Percentiles rank a stretch among this genome's conserved stretches.
phyloP scores from a whole-genome alignment of 2,329 filamentous ascomycete genomes.

The Monilinia fructigena region DNA sequence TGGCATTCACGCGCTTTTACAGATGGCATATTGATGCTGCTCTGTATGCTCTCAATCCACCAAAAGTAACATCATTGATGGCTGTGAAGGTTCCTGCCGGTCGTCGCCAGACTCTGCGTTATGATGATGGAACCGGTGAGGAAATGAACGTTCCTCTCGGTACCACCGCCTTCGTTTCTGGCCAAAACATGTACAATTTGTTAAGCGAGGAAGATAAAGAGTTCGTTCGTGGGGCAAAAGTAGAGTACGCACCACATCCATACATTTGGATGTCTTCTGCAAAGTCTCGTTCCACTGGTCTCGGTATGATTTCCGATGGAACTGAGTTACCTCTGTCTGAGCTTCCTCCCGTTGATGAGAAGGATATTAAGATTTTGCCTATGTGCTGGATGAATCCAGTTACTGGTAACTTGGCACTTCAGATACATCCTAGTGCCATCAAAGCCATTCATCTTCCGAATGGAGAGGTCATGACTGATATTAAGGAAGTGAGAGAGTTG shows the following conservation, averaged over 20 bases:
- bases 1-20: conserved; percentile 62
- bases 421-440: conserved; percentile 72
- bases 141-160: conserved; percentile 67
- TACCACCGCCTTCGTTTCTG: conserved; percentile 73
- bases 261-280: conserved; percentile 79
- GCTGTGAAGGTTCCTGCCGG: conserved; percentile 71
- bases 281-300: conserved; percentile 63
- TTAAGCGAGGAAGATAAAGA: conserved; percentile 64
- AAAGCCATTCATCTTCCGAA: conserved; percentile 66
- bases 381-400: conserved; percentile 77
- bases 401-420: conserved; percentile 66
- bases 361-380: conserved; percentile 69
- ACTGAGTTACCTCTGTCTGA: conserved; percentile 59
- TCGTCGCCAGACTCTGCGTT: conserved; percentile 64
- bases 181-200: conserved; percentile 67
- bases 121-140: conserved; percentile 69
- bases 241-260: conserved; percentile 76
- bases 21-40: conserved; percentile 81
- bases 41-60: conserved; percentile 72
- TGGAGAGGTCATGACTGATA: conserved; percentile 66
- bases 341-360: conserved; percentile 63
- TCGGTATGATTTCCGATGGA: conserved; percentile 68
- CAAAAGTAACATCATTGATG: conserved; percentile 68
- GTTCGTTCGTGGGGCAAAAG: conserved; percentile 63
- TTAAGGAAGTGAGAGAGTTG: conserved; percentile 64